Conservation (phyloP, 352 stramenopile species). For the Blastocystis sp. region DNA sequence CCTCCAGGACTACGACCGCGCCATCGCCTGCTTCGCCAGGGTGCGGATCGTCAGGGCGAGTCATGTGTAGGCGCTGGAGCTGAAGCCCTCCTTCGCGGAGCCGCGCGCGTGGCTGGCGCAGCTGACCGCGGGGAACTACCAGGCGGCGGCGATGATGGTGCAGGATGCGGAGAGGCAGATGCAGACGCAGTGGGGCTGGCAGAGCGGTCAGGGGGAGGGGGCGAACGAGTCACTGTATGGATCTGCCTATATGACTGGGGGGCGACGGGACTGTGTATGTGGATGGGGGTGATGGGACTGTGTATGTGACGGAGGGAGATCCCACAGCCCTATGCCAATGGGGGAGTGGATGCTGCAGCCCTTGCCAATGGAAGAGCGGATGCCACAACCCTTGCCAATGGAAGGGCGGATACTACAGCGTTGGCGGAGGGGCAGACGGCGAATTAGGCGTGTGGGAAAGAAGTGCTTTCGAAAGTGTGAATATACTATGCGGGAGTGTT, state of each 20-base stretch:
- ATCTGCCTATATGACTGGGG: no score
- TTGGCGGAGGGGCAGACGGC: no score
- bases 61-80: constrained; percentile 47
- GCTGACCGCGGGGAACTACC: constrained; percentile 2
- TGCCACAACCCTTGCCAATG: no score
- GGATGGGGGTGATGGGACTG: neutral
- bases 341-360: no score
- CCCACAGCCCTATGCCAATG: no score
- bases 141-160: neutral
- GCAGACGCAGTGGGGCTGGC: no score
- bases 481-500: neutral
- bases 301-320: no score
- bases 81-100: constrained; percentile 58
- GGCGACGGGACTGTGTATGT: neutral
- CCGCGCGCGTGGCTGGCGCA: constrained; percentile 26
- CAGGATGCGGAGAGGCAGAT: neutral
- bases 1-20: constrained; percentile 21
- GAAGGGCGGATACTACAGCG: no score
- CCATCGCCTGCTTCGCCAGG: constrained; percentile 23
- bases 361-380: no score
- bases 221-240: neutral
- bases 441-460: no score
- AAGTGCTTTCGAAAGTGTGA: neutral
- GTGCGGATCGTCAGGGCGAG: neutral
- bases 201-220: neutral